Conservation (phyloP, 768 basidiomycete genomes). For the Russula emetica region DNA sequence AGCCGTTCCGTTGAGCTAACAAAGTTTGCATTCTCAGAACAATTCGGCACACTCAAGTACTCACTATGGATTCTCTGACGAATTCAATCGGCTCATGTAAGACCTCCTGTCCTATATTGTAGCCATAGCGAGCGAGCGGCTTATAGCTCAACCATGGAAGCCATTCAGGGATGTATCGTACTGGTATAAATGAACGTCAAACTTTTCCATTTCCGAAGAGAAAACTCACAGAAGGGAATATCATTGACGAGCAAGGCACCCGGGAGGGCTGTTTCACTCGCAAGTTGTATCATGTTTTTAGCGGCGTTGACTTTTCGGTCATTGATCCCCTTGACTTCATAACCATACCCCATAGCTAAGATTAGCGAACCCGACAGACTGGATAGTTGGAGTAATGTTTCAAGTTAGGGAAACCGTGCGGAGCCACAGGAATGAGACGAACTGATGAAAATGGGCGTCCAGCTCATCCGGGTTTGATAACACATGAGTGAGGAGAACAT, state of each 20-base stretch:
- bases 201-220: background rate
- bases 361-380: constrained; percentile 8
- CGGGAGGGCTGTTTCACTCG: background rate
- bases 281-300: background rate
- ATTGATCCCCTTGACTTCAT: constrained; percentile 1
- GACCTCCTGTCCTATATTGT: background rate
- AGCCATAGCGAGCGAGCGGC: background rate
- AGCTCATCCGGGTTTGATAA: constrained; percentile 2
- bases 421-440: background rate
- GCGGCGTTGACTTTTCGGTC: background rate
- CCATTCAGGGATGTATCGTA: constrained; percentile 12
- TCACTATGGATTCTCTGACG: constrained; percentile 10
- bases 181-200: background rate
- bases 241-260: constrained; percentile 8
- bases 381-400: background rate
- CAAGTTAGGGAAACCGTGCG: too few species aligned
- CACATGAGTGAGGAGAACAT: constrained; percentile 1
- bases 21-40: too few species aligned
- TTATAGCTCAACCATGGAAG: constrained; percentile 17
- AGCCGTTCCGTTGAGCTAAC: constrained; percentile 11
- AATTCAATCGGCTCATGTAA: background rate
- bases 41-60: background rate
- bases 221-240: background rate
- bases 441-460: constrained; percentile 8
- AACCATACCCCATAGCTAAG: constrained; percentile 11